Conservation (phyloP, 2,329 filamentous ascomycete species). For the Aspergillus pseudotamarii region DNA sequence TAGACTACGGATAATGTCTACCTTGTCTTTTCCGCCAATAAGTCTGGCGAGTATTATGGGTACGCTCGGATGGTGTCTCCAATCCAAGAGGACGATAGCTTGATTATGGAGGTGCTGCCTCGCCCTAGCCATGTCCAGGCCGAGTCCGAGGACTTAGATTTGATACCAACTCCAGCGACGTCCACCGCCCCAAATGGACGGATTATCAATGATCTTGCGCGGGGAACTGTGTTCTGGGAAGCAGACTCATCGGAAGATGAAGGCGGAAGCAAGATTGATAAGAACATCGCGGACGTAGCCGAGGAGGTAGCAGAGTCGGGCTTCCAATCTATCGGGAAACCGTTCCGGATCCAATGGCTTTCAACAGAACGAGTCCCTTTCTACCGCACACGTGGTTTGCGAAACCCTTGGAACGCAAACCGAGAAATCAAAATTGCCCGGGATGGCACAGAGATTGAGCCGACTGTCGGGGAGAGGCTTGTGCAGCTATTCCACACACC, state of each 20-base stretch:
- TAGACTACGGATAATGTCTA: constrained; percentile 83
- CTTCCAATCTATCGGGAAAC: constrained; percentile 79
- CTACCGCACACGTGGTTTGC: constrained; percentile 80
- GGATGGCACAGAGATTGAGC: constrained; percentile 91
- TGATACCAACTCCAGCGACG: constrained; percentile 77
- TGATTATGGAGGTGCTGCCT: constrained; percentile 70
- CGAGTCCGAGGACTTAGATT: constrained; percentile 71
- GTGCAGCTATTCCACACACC: constrained; percentile 74
- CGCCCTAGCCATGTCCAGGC: constrained; percentile 59
- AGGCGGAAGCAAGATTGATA: constrained; percentile 37
- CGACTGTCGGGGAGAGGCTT: constrained; percentile 73
- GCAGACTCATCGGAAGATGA: constrained; percentile 63
- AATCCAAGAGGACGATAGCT: constrained; percentile 75
- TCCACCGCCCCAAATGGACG: constrained; percentile 77
- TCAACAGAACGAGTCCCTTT: constrained; percentile 84
- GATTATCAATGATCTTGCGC: constrained; percentile 88
- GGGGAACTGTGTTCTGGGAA: constrained; percentile 98
- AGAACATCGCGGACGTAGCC: constrained; percentile 52
- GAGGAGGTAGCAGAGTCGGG: constrained; percentile 47
- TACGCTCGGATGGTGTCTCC: constrained; percentile 88
- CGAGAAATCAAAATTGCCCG: constrained; percentile 94
- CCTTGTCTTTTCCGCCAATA: constrained; percentile 93
- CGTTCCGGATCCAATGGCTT: constrained; percentile 88
- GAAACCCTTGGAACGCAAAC: constrained; percentile 95
- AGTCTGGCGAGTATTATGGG: constrained; percentile 95